Conservation (phyloP, 768 basidiomycete species). For the Boletus patriciae region DNA sequence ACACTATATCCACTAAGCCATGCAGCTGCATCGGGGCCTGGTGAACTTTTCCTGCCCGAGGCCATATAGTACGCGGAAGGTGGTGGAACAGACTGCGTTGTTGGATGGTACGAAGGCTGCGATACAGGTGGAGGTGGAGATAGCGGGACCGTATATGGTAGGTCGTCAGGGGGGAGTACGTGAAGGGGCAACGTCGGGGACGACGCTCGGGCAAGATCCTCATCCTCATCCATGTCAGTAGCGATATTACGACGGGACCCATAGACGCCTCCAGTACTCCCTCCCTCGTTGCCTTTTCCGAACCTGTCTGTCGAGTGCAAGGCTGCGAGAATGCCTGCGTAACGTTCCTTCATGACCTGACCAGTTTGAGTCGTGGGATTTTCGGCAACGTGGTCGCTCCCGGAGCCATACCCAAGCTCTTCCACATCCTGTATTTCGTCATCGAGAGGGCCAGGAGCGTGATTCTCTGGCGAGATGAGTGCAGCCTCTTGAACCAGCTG, state of each 20-base stretch:
- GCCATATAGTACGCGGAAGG: conserved; percentile 26
- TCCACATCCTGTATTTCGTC: conserved; percentile 22
- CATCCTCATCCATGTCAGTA: conserved; percentile 12
- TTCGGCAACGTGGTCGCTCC: not conserved
- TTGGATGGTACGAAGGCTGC: conserved; percentile 2
- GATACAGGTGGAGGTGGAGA: conserved; percentile 27
- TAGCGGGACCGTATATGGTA: conserved; percentile 17
- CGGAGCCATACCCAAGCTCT: conserved; percentile 8
- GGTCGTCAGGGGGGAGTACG: conserved; percentile 13
- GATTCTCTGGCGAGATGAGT: conserved; percentile 6
- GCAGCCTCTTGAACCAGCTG: conserved; percentile 21
- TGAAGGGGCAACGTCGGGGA: conserved; percentile 28
- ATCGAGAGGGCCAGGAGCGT: conserved; percentile 20
- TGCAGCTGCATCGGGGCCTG: conserved; percentile 28
- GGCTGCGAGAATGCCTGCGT: conserved; percentile 28
- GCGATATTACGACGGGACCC: conserved; percentile 20
- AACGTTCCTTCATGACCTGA: conserved; percentile 25
- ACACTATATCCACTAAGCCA: conserved; percentile 28
- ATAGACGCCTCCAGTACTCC: conserved; percentile 30
- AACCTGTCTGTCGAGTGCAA: conserved; percentile 15
- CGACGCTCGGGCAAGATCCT: conserved; percentile 15
- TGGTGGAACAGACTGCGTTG: conserved; percentile 19
- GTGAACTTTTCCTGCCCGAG: conserved; percentile 24
- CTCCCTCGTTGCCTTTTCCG: conserved; percentile 20
- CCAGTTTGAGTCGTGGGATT: not conserved